Conservation (phyloP, 371 early-diverging fungal genomes). For the Coemansia linderi region DNA sequence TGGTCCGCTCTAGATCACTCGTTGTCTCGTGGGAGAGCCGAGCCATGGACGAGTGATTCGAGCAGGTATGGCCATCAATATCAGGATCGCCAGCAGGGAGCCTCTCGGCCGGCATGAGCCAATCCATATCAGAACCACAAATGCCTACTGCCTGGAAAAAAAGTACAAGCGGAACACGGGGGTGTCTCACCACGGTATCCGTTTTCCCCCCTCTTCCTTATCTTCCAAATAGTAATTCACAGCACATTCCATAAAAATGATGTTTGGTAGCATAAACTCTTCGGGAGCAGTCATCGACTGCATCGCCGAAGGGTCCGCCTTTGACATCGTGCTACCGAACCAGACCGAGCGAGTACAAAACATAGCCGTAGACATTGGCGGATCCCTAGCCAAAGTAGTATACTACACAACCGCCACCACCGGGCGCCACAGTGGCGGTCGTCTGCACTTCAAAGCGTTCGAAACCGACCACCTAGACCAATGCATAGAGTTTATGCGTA, state of each 20-base stretch:
- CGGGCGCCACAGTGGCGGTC: conserved; percentile 64
- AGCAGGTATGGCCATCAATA: no score
- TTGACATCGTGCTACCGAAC: conserved; percentile 85
- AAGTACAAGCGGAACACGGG: no score
- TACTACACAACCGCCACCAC: conserved; percentile 63
- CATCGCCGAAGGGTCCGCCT: conserved; percentile 19
- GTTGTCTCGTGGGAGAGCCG: no score
- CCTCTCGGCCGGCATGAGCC: no score
- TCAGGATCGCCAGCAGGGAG: no score
- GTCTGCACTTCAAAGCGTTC: conserved; percentile 90
- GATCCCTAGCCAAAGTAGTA: conserved; percentile 92
- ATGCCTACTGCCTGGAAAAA: no score
- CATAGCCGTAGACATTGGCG: conserved; percentile 94
- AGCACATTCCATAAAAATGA: conserved; percentile 16
- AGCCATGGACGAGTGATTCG: no score
- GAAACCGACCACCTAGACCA: conserved; percentile 90
- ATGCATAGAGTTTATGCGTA: conserved; percentile 81
- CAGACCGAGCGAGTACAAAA: conserved; percentile 84
- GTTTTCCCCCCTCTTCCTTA: neutral
- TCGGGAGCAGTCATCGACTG: conserved; percentile 51
- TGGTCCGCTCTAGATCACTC: no score
- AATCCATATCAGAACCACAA: no score
- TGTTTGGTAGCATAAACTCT: conserved; percentile 53
- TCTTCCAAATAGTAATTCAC: neutral
- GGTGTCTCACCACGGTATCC: neutral